A percentile compares a stretch with the other conserved stretches of the same genome.
Evolutionary conservation across 2,329 filamentous ascomycete species (phyloP).

Genomic region (Peltaster fructicola): DNA sequence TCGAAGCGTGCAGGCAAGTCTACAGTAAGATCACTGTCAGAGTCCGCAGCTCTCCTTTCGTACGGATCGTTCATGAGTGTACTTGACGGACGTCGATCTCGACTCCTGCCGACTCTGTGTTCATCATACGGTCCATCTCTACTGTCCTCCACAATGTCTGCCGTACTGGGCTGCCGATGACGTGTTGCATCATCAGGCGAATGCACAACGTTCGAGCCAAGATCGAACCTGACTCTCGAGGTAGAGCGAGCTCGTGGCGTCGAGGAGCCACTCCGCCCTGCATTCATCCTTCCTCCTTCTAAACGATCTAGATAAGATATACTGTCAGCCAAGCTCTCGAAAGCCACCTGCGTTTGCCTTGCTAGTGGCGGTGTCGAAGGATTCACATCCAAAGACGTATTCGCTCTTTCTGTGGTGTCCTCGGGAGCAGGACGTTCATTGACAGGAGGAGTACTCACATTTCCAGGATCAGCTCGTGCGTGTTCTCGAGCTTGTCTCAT

Average conservation of each 20-base stretch:
- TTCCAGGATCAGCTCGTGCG: conserved; percentile 21
- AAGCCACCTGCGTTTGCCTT: too few relatives aligned
- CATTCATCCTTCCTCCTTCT: too few relatives aligned
- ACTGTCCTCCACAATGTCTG: conserved; percentile 9
- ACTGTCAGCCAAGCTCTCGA: too few relatives aligned
- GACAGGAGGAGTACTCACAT: conserved; percentile 35
- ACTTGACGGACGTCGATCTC: conserved; percentile 7
- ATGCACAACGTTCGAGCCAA: conserved; percentile 15
- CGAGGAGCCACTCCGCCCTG: too few relatives aligned
- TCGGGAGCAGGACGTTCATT: too few relatives aligned
- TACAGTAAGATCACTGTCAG: conserved; percentile 10
- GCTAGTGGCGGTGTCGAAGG: too few relatives aligned
- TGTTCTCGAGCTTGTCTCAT: conserved; percentile 18
- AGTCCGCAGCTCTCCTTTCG: conserved; percentile 7
- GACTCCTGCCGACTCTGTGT: conserved; percentile 8
- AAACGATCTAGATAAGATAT: too few relatives aligned
- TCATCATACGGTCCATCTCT: conserved; percentile 7
- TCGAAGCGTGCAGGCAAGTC: conserved; percentile 22
- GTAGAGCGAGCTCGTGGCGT: conserved; percentile 11
- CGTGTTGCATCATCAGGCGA: conserved; percentile 10
- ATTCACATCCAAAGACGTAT: too few relatives aligned
- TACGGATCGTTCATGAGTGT: conserved; percentile 14
- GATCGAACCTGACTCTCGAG: conserved; percentile 16
- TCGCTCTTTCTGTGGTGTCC: too few relatives aligned
- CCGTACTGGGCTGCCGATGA: conserved; percentile 2